Evolutionary conservation across 805 yeast species (phyloP).

Genomic region (Pichia californica): DNA sequence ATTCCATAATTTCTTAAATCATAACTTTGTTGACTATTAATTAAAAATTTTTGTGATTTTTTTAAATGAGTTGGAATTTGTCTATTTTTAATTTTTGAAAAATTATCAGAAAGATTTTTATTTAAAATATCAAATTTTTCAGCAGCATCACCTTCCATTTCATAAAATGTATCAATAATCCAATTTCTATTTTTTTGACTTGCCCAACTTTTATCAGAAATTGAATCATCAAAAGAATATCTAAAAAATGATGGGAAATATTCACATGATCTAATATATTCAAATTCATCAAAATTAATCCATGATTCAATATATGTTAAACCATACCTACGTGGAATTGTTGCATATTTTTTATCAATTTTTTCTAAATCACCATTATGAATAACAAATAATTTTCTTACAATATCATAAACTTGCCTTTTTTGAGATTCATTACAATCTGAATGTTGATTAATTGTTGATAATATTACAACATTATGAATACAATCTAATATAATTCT

Average conservation of each 20-base stretch:
- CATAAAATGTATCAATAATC: constrained; percentile 4
- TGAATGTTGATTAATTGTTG: constrained; percentile 5
- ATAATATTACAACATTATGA: constrained; percentile 9
- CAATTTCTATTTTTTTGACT: constrained; percentile 3
- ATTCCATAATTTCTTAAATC: constrained; percentile 1
- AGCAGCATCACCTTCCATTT: not conserved
- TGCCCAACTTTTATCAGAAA: constrained; percentile 1
- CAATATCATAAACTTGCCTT: constrained; percentile 10
- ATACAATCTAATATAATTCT: constrained; percentile 9
- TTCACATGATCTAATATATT: not conserved
- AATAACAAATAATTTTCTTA: constrained; percentile 10
- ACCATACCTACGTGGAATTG: constrained; percentile 13
- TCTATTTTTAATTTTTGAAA: too few species aligned
- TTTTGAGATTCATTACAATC: constrained; percentile 10
- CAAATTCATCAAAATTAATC: constrained; percentile 1
- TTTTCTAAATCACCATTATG: constrained; percentile 10
- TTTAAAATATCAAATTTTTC: too few species aligned
- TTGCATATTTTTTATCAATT: constrained; percentile 7
- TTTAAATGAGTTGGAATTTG: not conserved
- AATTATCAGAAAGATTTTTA: too few species aligned
- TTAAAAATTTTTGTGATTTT: not conserved
- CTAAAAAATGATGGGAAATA: constrained; percentile 3
- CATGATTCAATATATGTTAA: constrained; percentile 10
- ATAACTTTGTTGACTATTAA: not conserved
- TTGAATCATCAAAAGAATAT: not conserved